A percentile compares a stretch with the other conserved stretches of the same genome.
These are phyloP conservation scores for Suillus americanus DNA, from an alignment of 768 basidiomycete species.

Conservation along the genomic window DNA sequence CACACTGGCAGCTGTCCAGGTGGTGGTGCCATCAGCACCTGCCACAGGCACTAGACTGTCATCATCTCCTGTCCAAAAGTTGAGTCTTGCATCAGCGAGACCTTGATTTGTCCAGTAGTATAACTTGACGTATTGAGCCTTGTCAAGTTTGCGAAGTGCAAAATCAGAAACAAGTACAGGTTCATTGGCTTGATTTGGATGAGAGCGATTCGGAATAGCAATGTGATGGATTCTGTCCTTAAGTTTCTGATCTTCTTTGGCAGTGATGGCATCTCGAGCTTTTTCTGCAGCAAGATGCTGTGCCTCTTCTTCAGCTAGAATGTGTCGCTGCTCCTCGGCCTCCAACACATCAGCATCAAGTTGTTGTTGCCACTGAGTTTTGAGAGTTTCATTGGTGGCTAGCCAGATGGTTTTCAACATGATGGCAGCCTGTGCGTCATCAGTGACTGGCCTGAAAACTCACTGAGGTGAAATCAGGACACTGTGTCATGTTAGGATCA, in stretches of 20 bases:
- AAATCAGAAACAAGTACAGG: not conserved
- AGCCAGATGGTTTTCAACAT: not conserved
- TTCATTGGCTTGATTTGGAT: not conserved
- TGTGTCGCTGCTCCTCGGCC: rapidly evolving
- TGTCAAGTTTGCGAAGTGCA: not conserved
- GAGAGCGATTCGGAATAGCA: not conserved
- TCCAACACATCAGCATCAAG: rapidly evolving
- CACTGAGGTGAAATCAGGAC: no score
- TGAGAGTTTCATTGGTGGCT: not conserved
- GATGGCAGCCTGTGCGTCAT: not conserved
- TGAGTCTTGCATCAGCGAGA: not conserved
- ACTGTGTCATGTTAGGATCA: no score
- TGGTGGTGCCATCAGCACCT: rapidly evolving
- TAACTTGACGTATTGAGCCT: not conserved
- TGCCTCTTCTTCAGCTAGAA: rapidly evolving
- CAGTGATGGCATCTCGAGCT: rapidly evolving
- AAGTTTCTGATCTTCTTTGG: not conserved
- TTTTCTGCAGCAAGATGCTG: not conserved
- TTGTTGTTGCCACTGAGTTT: not conserved
- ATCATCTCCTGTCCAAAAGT: not conserved
- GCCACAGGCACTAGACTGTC: not conserved
- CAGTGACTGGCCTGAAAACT: rapidly evolving
- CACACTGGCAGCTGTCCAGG: not conserved
- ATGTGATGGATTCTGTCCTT: not conserved
- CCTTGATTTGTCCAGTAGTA: not conserved